A percentile compares a stretch with the other conserved stretches of the same genome.
Conservation (phyloP, 495 filamentous ascomycete genomes). For the Aspergillus leporis region DNA sequence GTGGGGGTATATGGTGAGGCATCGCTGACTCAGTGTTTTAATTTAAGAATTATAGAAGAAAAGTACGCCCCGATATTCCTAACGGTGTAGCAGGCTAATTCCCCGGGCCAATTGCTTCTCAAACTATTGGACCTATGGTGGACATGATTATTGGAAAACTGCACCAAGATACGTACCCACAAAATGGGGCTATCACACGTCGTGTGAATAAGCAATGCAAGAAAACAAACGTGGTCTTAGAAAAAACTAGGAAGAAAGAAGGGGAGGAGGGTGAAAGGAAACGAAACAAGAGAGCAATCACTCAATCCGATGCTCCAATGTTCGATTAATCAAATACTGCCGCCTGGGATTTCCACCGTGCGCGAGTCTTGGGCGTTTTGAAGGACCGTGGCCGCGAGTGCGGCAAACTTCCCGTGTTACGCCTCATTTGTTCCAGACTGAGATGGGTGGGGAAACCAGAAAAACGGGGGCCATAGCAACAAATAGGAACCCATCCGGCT, state of each 20-base stretch:
- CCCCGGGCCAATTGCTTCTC: slow-evolving; percentile 4
- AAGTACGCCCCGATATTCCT: neutral
- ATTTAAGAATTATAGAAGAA: neutral
- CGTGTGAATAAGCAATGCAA: slow-evolving; percentile 14
- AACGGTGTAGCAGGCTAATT: slow-evolving; percentile 1
- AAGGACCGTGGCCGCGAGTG: slow-evolving; percentile 6
- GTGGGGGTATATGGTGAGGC: neutral
- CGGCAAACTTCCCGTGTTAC: slow-evolving; percentile 16
- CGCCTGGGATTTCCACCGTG: slow-evolving; percentile 2
- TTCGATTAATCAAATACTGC: slow-evolving; percentile 4
- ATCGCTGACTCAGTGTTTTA: neutral
- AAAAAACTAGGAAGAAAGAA: neutral
- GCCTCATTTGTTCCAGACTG: slow-evolving; percentile 16
- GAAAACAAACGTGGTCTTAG: slow-evolving; percentile 2
- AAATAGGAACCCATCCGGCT: slow-evolving; percentile 15
- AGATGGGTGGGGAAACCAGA: slow-evolving; percentile 2
- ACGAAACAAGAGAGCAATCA: neutral
- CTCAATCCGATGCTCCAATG: neutral
- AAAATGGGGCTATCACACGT: slow-evolving; percentile 12
- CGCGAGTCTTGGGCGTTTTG: slow-evolving; percentile 5
- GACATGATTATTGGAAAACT: slow-evolving; percentile 10
- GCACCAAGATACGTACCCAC: slow-evolving; percentile 10
- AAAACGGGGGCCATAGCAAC: slow-evolving; percentile 6
- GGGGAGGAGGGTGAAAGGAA: too few species aligned
- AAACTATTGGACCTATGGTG: slow-evolving; percentile 5